Evolutionary conservation across 345 rosid species (phyloP), one percentile per base, ranked within the genome.

Genomic region (Citrus reticulata): DNA sequence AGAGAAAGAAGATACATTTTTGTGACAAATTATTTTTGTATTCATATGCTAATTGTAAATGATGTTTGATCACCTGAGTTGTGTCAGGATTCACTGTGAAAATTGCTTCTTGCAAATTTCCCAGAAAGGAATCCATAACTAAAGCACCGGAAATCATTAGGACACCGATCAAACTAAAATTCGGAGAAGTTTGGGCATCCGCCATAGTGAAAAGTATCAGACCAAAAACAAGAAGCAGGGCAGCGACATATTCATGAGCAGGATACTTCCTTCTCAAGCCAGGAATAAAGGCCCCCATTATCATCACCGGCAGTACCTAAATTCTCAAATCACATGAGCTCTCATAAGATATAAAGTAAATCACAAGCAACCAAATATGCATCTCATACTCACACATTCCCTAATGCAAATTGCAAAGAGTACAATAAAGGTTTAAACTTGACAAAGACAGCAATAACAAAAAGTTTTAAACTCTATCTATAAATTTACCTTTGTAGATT

Each of bases 241-340:
- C 99, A 29, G 97, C 91, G 27, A 94, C 27, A 58, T 96, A 96
- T 81, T 96, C 99, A 34, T 91, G 92, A 78, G 82, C 57, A 0
- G 99, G 94, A 64, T 96, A 94, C 78, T 93, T 96, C 78, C 98
- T 87, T 80, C 97, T 87, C 66, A 96, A 73, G 8, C 99, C 99
- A 0, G 99, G 98, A 73, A 96, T 91, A 74, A 96, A 96, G 4
- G 99, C 97, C 27, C 97, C 99, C 97, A 94, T 96, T 68, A 96
- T 73, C 99, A 96, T 96, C 25, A 96, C 99, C 0, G 99, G 99
- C 73, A 96, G 77, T 46, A 96, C 98, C 99, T 86, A 68, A 75
- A 64, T 27, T 46, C 24, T 32, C 76, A 22, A 75, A 63, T 35
- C 57, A 75, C 1, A 69, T 39, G 59, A 64, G 32, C 46, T 40